Conservation (phyloP, 306 rosid genomes). For the Oxytropis ochrocephala region DNA sequence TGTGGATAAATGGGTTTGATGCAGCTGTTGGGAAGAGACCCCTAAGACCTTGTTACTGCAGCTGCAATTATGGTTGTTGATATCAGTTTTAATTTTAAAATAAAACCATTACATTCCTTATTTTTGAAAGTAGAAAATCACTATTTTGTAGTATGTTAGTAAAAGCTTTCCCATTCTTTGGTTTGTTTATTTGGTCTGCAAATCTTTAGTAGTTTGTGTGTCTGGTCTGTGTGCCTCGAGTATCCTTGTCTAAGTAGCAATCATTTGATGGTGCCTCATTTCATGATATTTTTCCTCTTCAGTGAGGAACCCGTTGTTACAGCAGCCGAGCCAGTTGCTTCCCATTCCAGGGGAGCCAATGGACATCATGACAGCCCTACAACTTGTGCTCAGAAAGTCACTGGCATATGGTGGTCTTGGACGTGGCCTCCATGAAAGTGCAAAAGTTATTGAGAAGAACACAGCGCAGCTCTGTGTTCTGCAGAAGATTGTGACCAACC, state of each 20-base stretch:
- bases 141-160: neutral
- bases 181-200: neutral
- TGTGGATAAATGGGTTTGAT: neutral
- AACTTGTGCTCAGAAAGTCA: constrained; percentile 78
- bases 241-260: neutral
- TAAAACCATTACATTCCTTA: neutral
- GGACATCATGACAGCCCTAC: constrained; percentile 58
- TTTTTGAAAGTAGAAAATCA: neutral
- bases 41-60: neutral
- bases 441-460: constrained; percentile 77
- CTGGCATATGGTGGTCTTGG: constrained; percentile 81
- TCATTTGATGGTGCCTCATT: neutral
- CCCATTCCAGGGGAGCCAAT: constrained; percentile 36
- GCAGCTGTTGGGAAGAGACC: neutral
- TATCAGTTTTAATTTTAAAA: neutral
- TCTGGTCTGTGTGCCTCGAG: neutral
- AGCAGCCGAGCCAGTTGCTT: constrained; percentile 28
- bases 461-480: constrained; percentile 79
- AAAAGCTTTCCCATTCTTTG: neutral
- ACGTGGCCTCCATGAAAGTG: constrained; percentile 74
- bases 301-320: constrained; percentile 35
- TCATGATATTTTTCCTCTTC: constrained; percentile 3
- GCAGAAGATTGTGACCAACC: constrained; percentile 90
- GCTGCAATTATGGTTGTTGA: neutral
- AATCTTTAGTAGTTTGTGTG: neutral